Evolutionary conservation across 331 rosid genomes (phyloP), one percentile per base, ranked within the genome.

Genomic region (Acacia concinna): DNA sequence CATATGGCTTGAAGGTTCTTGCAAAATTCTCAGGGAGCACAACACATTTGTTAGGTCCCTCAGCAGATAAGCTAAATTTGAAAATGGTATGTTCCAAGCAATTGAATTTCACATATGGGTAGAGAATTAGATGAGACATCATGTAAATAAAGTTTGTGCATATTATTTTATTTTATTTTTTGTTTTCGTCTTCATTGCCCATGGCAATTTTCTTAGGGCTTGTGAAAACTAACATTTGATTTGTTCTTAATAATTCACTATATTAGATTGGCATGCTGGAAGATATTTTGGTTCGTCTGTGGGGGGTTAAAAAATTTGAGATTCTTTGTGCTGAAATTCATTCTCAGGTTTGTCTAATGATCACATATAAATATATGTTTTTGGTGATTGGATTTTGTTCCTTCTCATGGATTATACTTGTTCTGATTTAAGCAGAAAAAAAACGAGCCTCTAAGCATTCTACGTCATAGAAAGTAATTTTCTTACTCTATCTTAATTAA

Each of bases 331-430:
- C 94, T 64, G 92, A 87, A 71, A 82, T 93, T 82, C 89, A 82
- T 71, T 87, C 92, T 77, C 93, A 93, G 99, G 99, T 95, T 66
- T 87, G 86, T 78, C 70, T 44, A 77, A 81, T 71, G 76, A 68
- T 47, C 46, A 63, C 79, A 37, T 23, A 30, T 81, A 49, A 59
- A 25, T 65, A 72, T 40, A 54, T 66, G 60, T 32, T 54, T 51
- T 40, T 37, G 41, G 56, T 34, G 6, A 64, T 64, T 32, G 70
- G 27, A 34, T 41, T 20, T 7, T 32, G 23, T 34, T 64, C 70
- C 40, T 32, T 64, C 74, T 56, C 79, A 72, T 72, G 82, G 70
- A 82, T 35, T 85, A 65, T 78, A 85, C 72, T 78, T 88, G 74
- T 71, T 68, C 79, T 68, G 38, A 25, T 73, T 86, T 62, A 63